These are phyloP conservation scores for Tilletia indica DNA, from an alignment of 1,284 basidiomycete genomes.

Conservation along the genomic window DNA sequence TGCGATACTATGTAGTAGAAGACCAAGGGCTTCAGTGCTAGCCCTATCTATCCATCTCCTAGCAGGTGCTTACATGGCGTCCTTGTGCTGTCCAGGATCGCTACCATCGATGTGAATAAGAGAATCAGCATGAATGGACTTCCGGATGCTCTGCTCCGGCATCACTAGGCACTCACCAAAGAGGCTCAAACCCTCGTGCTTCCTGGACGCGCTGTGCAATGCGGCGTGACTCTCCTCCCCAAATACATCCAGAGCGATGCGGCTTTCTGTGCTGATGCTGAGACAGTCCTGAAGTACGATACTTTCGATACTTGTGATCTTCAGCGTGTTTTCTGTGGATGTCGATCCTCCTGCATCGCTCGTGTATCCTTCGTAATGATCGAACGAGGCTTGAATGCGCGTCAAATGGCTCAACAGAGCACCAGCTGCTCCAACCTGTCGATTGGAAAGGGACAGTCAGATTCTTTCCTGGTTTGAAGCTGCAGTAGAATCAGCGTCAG, in stretches of 20 bases:
- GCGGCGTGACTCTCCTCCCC: constrained; percentile 21
- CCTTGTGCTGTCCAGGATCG: constrained; percentile 13
- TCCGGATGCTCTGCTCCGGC: background rate
- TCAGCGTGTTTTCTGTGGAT: background rate
- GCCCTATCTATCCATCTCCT: background rate
- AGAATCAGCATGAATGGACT: background rate
- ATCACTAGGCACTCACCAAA: constrained; percentile 8
- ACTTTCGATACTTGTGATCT: constrained; percentile 20
- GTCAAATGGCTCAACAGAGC: constrained; percentile 10
- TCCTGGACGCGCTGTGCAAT: constrained; percentile 11
- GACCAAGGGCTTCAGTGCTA: background rate
- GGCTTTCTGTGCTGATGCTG: constrained; percentile 18
- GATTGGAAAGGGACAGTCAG: background rate
- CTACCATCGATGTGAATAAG: background rate
- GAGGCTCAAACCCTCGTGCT: constrained; percentile 22
- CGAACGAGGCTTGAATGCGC: constrained; percentile 1
- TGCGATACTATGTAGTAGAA: background rate
- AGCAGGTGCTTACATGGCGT: constrained; percentile 11
- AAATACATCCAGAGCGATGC: constrained; percentile 23
- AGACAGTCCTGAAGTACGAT: constrained; percentile 18
- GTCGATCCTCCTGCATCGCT: background rate
- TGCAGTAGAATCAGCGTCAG: no score
- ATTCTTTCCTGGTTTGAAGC: background rate
- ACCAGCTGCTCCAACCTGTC: constrained; percentile 3
- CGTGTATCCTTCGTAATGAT: background rate